Evolutionary conservation across 202 grass and related monocot genomes (phyloP).

Genomic region (Cymbopogon flexuosus): DNA sequence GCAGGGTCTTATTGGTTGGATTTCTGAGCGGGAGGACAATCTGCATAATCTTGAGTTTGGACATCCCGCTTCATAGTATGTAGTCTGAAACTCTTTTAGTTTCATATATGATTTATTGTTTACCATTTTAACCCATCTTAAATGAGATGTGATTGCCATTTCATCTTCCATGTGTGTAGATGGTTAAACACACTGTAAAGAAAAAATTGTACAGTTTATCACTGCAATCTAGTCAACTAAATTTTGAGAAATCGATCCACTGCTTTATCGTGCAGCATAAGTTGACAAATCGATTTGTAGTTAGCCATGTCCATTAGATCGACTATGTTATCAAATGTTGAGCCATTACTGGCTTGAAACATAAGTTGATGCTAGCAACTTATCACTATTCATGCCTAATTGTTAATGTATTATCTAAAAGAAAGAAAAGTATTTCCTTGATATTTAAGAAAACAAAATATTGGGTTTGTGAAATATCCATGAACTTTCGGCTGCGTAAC

Average conservation of each 20-base stretch:
- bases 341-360: not conserved
- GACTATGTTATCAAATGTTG: not conserved
- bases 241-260: not conserved
- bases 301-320: not conserved
- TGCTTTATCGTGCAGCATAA: not conserved
- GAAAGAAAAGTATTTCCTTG: not conserved
- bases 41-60: slow-evolving; percentile 60
- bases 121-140: not conserved
- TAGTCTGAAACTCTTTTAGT: slow-evolving; percentile 23
- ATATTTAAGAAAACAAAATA: not conserved
- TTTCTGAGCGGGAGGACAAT: slow-evolving; percentile 40
- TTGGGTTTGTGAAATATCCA: not conserved
- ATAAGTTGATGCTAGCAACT: not conserved
- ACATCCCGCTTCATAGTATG: slow-evolving; percentile 71
- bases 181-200: not conserved
- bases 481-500: not conserved
- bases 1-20: slow-evolving; percentile 77
- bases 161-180: not conserved
- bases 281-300: not conserved
- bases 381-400: not conserved
- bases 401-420: not conserved
- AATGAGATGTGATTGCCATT: not conserved
- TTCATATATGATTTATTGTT: slow-evolving; percentile 28
- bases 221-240: not conserved
- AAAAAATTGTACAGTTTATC: not conserved